Percentiles rank a stretch among this genome's conserved stretches.
phyloP scores from a whole-genome alignment of 495 filamentous ascomycete genomes.

The Lasiosphaeria miniovina region DNA sequence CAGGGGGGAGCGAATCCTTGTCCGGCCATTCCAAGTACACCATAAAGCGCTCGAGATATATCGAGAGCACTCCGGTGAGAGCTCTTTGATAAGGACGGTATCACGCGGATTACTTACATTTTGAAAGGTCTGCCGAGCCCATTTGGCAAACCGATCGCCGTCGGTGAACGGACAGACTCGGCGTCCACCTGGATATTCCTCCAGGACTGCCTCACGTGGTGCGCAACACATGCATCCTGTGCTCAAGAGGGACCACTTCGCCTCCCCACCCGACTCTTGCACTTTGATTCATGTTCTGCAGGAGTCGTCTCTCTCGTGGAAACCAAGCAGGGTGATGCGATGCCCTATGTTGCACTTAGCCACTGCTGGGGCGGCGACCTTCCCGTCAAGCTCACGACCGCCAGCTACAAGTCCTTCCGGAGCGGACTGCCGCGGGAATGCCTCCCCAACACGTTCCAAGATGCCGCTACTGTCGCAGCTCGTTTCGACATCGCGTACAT shows the following conservation, averaged over 20 bases:
- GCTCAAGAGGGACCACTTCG: slow-evolving; percentile 3
- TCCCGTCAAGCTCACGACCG: slow-evolving; percentile 5
- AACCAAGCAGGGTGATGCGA: slow-evolving; percentile 1
- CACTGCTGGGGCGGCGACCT: slow-evolving; percentile 7
- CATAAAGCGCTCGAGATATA: slow-evolving; percentile 7
- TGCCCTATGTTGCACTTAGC: slow-evolving; percentile 5
- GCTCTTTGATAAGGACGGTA: neutral
- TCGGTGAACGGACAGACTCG: slow-evolving; percentile 5
- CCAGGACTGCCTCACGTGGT: slow-evolving; percentile 6
- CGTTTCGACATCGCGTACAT: slow-evolving; percentile 5
- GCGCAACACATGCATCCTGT: slow-evolving; percentile 6
- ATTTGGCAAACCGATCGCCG: slow-evolving; percentile 1
- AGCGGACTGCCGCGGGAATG: slow-evolving; percentile 4
- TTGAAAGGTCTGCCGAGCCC: slow-evolving; percentile 3
- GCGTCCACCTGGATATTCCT: slow-evolving; percentile 5
- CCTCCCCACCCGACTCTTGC: slow-evolving; percentile 6
- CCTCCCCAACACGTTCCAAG: slow-evolving; percentile 7
- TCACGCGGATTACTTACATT: neutral
- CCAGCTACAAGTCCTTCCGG: neutral
- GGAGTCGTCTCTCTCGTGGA: slow-evolving; percentile 1
- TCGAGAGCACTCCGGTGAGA: slow-evolving; percentile 4
- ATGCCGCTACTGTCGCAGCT: neutral
- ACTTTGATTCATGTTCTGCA: neutral
- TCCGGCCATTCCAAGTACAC: slow-evolving; percentile 4
- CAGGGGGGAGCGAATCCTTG: slow-evolving; percentile 5